phyloP scores from a whole-genome alignment of 2,329 filamentous ascomycete species.

The Rhinocladiella mackenziei region DNA sequence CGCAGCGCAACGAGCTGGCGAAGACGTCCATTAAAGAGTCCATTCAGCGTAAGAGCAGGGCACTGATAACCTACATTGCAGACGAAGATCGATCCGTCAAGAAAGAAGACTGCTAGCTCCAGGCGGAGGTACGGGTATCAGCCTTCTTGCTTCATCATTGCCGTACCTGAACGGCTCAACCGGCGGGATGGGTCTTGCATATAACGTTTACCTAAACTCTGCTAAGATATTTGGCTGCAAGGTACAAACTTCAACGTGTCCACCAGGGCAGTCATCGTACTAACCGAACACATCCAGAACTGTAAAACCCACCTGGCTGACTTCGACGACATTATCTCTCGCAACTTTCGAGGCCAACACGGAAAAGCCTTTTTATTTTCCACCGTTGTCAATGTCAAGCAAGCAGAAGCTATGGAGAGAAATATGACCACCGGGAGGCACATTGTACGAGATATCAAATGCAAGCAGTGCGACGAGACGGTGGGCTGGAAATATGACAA shows the following conservation, averaged over 20 bases:
- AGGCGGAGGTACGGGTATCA: no score
- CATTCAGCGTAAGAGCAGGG: no score
- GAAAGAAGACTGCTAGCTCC: background rate
- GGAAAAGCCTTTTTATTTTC: constrained; percentile 98
- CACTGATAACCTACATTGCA: no score
- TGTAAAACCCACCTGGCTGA: constrained; percentile 96
- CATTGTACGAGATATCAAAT: constrained; percentile 87
- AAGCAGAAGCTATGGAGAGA: constrained; percentile 78
- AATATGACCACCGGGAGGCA: constrained; percentile 98
- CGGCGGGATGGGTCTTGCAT: constrained; percentile 71
- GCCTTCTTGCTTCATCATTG: no score
- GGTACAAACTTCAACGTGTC: constrained; percentile 10
- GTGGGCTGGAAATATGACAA: constrained; percentile 99
- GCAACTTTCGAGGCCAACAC: constrained; percentile 98
- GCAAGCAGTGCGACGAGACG: constrained; percentile 83
- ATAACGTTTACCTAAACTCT: constrained; percentile 86
- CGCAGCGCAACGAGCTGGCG: no score
- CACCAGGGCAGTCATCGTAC: background rate
- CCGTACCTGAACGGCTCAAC: background rate
- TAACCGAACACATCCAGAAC: constrained; percentile 38
- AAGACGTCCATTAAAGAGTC: no score
- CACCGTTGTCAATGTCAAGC: constrained; percentile 82
- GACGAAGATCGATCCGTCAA: no score
- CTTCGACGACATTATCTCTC: constrained; percentile 90
- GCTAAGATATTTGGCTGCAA: constrained; percentile 89